Conservation (phyloP, 345 rosid species). For the Punica granatum region DNA sequence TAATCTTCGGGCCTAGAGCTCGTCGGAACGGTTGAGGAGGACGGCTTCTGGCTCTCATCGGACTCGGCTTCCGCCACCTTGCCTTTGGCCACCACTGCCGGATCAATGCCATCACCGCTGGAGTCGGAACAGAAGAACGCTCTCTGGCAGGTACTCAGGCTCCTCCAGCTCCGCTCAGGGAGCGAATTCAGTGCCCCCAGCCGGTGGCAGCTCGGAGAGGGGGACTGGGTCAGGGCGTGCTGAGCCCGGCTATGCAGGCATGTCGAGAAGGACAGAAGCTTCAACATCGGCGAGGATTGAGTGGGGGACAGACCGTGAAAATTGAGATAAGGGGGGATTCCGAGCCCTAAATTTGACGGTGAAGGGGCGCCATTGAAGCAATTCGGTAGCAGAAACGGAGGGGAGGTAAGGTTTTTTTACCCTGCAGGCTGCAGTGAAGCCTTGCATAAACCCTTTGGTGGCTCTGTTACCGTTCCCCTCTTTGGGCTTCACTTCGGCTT, state of each 20-base stretch:
- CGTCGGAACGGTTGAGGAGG: conserved; percentile 77
- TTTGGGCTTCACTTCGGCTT: too few species aligned
- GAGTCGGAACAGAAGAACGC: conserved; percentile 80
- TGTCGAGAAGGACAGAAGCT: conserved; percentile 42
- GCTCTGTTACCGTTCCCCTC: too few species aligned
- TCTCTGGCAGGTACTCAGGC: conserved; percentile 25
- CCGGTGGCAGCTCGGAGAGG: conserved; percentile 24
- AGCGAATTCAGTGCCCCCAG: conserved; percentile 41
- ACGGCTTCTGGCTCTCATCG: conserved; percentile 41
- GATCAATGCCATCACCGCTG: conserved; percentile 21
- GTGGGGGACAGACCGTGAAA: conserved; percentile 4
- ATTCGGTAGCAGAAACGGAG: conserved; percentile 3
- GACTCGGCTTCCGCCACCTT: conserved; percentile 39
- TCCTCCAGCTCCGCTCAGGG: conserved; percentile 29
- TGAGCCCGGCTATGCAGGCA: conserved; percentile 27
- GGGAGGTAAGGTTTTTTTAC: conserved; percentile 10
- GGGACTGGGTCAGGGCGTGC: conserved; percentile 11
- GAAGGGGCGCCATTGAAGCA: conserved; percentile 17
- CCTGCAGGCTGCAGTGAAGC: conserved; percentile 21
- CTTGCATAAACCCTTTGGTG: conserved; percentile 46
- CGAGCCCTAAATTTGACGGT: conserved; percentile 15
- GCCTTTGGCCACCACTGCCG: conserved; percentile 28
- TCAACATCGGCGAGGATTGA: conserved; percentile 39
- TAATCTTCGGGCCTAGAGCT: conserved; percentile 83
- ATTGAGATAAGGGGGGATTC: conserved; percentile 3